phyloP scores from a whole-genome alignment of 352 stramenopile genomes.

The Hyphochytrium catenoides region DNA sequence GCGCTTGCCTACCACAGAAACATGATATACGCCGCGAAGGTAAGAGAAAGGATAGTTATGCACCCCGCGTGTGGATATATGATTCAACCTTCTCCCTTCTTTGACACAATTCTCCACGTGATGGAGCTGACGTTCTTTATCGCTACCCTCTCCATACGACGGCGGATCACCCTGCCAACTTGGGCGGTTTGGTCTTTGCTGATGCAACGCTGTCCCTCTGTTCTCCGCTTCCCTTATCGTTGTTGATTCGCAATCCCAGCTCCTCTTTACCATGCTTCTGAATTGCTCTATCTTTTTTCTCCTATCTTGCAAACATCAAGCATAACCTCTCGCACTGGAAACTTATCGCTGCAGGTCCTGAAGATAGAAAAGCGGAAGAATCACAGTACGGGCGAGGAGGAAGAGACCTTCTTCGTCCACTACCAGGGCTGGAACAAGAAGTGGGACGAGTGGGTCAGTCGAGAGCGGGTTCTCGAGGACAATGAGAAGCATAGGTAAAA shows the following conservation, averaged over 20 bases:
- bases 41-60: too few relatives aligned
- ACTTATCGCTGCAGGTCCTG: too few relatives aligned
- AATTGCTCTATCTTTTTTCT: neutral
- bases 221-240: too few relatives aligned
- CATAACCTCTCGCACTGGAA: too few relatives aligned
- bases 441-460: conserved; percentile 65
- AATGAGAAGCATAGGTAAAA: conserved; percentile 7
- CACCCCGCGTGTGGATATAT: too few relatives aligned
- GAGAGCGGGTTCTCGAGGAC: conserved; percentile 39
- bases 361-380: neutral
- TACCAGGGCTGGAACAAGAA: conserved; percentile 73
- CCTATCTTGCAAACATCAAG: conserved; percentile 3
- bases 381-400: conserved; percentile 6
- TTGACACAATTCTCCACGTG: conserved; percentile 39
- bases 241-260: neutral
- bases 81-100: too few relatives aligned
- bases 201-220: too few relatives aligned
- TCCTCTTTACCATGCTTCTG: neutral
- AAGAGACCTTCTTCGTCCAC: conserved; percentile 62
- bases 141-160: too few relatives aligned
- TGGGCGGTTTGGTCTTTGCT: too few relatives aligned
- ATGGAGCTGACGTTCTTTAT: conserved; percentile 9
- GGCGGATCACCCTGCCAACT: too few relatives aligned
- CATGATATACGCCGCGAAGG: conserved; percentile 61
- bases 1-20: conserved; percentile 47